A percentile compares a stretch with the other conserved stretches of the same genome.
Conservation (phyloP, 768 basidiomycete genomes). For the Russula abietina region DNA sequence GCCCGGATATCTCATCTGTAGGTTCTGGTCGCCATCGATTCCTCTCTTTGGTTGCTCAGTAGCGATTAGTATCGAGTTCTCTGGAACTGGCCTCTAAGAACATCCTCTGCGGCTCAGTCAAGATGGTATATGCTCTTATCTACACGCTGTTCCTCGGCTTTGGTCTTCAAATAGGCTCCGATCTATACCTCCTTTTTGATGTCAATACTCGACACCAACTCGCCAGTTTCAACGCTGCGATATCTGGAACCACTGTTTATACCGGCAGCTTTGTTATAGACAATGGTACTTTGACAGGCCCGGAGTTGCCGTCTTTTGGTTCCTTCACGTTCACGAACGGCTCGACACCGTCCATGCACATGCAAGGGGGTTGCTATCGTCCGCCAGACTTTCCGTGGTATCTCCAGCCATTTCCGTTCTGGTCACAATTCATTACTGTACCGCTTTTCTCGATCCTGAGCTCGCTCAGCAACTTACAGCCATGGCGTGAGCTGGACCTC, state of each 20-base stretch:
- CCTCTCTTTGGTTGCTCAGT: slow-evolving; percentile 11
- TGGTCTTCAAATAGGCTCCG: slow-evolving; percentile 78
- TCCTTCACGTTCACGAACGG: slow-evolving; percentile 63
- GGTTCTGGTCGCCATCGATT: slow-evolving; percentile 29
- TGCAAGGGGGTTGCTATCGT: slow-evolving; percentile 66
- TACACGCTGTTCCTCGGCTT: slow-evolving; percentile 83
- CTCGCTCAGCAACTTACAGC: slow-evolving; percentile 74
- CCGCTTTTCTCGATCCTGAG: slow-evolving; percentile 67
- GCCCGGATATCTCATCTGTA: slow-evolving; percentile 81
- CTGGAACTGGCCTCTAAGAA: slow-evolving; percentile 82
- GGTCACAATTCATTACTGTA: slow-evolving; percentile 71
- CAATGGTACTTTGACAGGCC: slow-evolving; percentile 37
- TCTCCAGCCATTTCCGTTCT: slow-evolving; percentile 74
- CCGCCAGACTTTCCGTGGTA: slow-evolving; percentile 63
- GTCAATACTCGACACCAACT: slow-evolving; percentile 47
- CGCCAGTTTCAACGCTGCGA: slow-evolving; percentile 45
- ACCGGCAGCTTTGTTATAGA: slow-evolving; percentile 67
- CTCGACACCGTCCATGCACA: slow-evolving; percentile 42
- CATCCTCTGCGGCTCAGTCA: slow-evolving; percentile 76
- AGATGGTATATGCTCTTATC: slow-evolving; percentile 85
- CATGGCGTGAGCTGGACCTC: slow-evolving; percentile 61
- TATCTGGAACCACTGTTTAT: slow-evolving; percentile 46
- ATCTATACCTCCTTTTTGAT: slow-evolving; percentile 71
- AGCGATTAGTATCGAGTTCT: slow-evolving; percentile 61
- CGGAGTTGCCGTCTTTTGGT: slow-evolving; percentile 44